Evolutionary conservation across 192 early-diverging fungal species (phyloP).

Genomic region (Glomus cerebriforme): DNA sequence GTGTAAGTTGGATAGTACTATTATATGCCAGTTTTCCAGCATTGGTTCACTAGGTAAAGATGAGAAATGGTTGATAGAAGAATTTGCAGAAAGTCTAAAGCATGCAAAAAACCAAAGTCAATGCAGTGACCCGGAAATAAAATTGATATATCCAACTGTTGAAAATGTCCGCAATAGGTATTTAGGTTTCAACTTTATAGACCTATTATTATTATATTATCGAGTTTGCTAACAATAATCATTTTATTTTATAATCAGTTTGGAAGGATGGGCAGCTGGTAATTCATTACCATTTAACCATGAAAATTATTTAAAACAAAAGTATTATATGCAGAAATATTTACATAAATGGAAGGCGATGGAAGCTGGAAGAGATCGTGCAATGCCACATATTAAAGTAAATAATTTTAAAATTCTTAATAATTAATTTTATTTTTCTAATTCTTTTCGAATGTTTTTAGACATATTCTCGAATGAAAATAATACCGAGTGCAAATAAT

Average conservation of each 20-base stretch:
- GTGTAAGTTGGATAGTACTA: neutral
- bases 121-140: conserved; percentile 34
- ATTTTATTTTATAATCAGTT: conserved; percentile 34
- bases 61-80: conserved; percentile 56
- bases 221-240: neutral
- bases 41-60: conserved; percentile 59
- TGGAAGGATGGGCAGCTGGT: conserved; percentile 61
- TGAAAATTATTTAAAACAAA: conserved; percentile 55
- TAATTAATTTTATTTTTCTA: neutral
- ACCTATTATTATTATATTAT: neutral
- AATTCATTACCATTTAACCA: conserved; percentile 41
- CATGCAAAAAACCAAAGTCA: conserved; percentile 32
- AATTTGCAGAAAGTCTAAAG: conserved; percentile 52
- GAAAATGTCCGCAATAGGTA: conserved; percentile 57
- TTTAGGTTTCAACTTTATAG: neutral
- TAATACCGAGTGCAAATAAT: conserved; percentile 8
- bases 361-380: conserved; percentile 49
- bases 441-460: neutral
- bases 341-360: conserved; percentile 55
- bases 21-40: conserved; percentile 54
- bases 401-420: conserved; percentile 24
- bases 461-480: conserved; percentile 47
- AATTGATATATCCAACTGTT: conserved; percentile 62
- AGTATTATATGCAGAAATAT: conserved; percentile 51
- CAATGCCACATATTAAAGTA: conserved; percentile 74